Percentiles rank a stretch among this genome's conserved stretches.
These are phyloP conservation scores for Quercus rubra DNA, from an alignment of 306 rosid species.

Conservation along the genomic window DNA sequence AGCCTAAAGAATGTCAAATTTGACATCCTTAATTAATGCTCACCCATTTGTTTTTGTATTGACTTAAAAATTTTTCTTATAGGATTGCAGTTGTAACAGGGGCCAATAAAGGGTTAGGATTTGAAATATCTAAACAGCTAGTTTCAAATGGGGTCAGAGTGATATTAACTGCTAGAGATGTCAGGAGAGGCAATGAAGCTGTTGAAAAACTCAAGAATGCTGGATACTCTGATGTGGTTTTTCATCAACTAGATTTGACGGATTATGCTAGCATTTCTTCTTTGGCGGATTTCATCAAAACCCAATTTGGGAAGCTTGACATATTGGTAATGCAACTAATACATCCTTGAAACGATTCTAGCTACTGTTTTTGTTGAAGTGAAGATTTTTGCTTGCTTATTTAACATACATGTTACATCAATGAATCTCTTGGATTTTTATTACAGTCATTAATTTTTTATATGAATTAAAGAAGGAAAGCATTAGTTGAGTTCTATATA, in stretches of 20 bases:
- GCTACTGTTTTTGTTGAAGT: no score
- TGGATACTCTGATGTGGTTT: neutral
- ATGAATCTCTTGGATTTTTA: no score
- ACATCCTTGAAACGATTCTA: no score
- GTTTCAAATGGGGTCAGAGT: neutral
- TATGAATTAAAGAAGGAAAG: no score
- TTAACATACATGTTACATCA: neutral
- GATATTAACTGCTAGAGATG: neutral
- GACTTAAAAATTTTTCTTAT: no score
- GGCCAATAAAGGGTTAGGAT: constrained; percentile 8
- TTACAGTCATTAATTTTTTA: no score
- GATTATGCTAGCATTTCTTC: neutral
- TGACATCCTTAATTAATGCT: no score
- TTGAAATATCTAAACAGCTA: neutral
- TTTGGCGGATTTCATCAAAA: neutral
- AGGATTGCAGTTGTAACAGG: constrained; percentile 16
- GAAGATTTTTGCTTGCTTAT: neutral
- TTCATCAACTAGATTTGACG: neutral
- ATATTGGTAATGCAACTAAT: neutral
- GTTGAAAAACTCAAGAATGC: neutral
- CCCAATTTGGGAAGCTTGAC: neutral
- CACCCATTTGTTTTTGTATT: no score
- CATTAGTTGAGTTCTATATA: no score
- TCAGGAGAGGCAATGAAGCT: neutral
- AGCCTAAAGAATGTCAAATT: no score